Base-by-base conservation (phyloP, 2,329 filamentous ascomycete genomes). In the Epichloe coenophiala region DNA sequence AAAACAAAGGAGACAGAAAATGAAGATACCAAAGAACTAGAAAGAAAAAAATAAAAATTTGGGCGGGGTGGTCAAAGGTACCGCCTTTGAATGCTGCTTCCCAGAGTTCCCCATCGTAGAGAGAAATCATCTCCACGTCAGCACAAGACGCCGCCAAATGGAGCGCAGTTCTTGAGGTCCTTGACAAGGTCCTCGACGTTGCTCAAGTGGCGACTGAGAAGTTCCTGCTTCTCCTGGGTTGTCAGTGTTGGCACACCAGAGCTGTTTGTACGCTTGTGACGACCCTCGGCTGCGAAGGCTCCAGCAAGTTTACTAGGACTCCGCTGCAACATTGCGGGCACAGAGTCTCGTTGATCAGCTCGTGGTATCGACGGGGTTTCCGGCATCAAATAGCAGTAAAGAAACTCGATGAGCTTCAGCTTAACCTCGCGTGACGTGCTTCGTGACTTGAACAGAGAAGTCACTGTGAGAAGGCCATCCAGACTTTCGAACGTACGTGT, bases 351-450 rank as follows among this genome's bases (percentile, higher is more conserved):
- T 47, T 66, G 64, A 19, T 67, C 70, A 54, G 75, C 71, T 54
- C 69, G 68, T 5, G 78, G 75, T 55, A 77, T 75, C 19, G 76
- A 71, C 43, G 76, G 82, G 0, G 79, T 80, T 69, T 98, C 93
- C 47, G 91, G 90, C 84, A 97, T 95, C 59, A 98, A 83, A 68
- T 97, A 98, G 68, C 97, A 97, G 73, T 97, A 97, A 48, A 98
- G 72, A 64, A 97, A 97, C 67, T 97, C 93, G 58, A 96, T 84
- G n/a, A 95, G 80, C 67, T 95, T 93, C 63, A 95, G 79, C 71
- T 95, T 96, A 57, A 97, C 90, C 60, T 91, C 87, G 54, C 88
- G 82, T 23, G 82, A 82, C 3, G 91, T 96, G 57, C 83, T 81
- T 54, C 88, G 83, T 56, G 85, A 86, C 68, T 94, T 95, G 78